Evolutionary conservation across 768 basidiomycete species (phyloP).

Genomic region (Boletus rubroflammeus): DNA sequence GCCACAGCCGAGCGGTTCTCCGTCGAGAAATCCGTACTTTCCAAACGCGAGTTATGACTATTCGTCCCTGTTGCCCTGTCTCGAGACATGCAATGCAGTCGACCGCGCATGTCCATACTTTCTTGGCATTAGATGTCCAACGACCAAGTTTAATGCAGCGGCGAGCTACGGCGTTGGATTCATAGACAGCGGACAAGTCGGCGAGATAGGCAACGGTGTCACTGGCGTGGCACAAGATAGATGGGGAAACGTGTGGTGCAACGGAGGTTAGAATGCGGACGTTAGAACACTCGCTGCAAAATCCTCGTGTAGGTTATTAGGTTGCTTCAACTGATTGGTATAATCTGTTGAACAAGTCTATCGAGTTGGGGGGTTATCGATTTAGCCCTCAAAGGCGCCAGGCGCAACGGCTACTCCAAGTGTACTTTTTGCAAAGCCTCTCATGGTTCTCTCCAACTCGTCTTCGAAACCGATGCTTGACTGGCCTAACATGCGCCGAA

Average conservation of each 20-base stretch:
- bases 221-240: slow-evolving; percentile 58
- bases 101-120: slow-evolving; percentile 78
- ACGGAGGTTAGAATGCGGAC: slow-evolving; percentile 25
- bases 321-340: background rate
- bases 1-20: slow-evolving; percentile 38
- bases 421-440: slow-evolving; percentile 70
- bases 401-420: slow-evolving; percentile 73
- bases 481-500: slow-evolving; percentile 39
- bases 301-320: background rate
- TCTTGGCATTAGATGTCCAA: slow-evolving; percentile 67
- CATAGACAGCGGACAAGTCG: slow-evolving; percentile 50
- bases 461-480: slow-evolving; percentile 65
- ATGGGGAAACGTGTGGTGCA: slow-evolving; percentile 81
- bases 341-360: background rate
- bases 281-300: background rate
- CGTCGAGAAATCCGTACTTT: slow-evolving; percentile 45
- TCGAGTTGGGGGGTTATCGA: slow-evolving; percentile 8
- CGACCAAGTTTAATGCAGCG: slow-evolving; percentile 54
- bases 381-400: slow-evolving; percentile 48
- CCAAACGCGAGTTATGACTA: slow-evolving; percentile 47
- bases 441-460: slow-evolving; percentile 71
- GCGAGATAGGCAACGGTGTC: slow-evolving; percentile 44
- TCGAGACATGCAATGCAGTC: slow-evolving; percentile 70
- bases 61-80: slow-evolving; percentile 67
- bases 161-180: slow-evolving; percentile 75